Evolutionary conservation across 495 filamentous ascomycete genomes (phyloP).

Genomic region (Neurospora sp.): DNA sequence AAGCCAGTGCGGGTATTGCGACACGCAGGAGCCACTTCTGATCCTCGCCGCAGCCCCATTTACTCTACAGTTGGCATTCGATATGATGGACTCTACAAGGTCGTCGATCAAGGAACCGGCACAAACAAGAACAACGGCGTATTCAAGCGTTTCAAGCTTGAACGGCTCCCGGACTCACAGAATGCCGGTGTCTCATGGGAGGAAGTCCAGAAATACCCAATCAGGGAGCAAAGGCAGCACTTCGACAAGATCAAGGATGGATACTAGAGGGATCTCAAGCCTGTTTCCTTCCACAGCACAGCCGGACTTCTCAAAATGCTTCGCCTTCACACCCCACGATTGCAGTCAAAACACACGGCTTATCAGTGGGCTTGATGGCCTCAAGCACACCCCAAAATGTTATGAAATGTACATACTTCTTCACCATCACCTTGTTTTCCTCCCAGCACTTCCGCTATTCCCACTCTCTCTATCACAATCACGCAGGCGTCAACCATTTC

Average conservation of each 20-base stretch:
- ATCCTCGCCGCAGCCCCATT: neutral
- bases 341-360: neutral
- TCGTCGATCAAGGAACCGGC: slow-evolving; percentile 10
- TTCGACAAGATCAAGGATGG: neutral
- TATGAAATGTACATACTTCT: neutral
- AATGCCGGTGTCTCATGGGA: neutral
- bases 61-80: slow-evolving; percentile 33
- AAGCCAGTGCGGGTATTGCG: slow-evolving; percentile 41
- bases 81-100: slow-evolving; percentile 45
- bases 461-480: neutral
- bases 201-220: neutral
- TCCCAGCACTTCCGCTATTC: neutral
- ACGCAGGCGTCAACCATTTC: neutral
- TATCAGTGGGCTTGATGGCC: neutral
- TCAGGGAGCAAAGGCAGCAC: neutral
- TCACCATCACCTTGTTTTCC: neutral
- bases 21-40: slow-evolving; percentile 11
- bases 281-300: neutral
- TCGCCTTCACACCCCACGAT: neutral
- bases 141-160: slow-evolving; percentile 36
- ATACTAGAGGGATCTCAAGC: neutral
- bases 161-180: slow-evolving; percentile 22
- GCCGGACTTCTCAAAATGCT: neutral
- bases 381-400: neutral
- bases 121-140: slow-evolving; percentile 14